Evolutionary conservation across 2,329 filamentous ascomycete genomes (phyloP), one percentile per base, ranked within the genome.

Genomic region (Orbilia blumenaviensis): DNA sequence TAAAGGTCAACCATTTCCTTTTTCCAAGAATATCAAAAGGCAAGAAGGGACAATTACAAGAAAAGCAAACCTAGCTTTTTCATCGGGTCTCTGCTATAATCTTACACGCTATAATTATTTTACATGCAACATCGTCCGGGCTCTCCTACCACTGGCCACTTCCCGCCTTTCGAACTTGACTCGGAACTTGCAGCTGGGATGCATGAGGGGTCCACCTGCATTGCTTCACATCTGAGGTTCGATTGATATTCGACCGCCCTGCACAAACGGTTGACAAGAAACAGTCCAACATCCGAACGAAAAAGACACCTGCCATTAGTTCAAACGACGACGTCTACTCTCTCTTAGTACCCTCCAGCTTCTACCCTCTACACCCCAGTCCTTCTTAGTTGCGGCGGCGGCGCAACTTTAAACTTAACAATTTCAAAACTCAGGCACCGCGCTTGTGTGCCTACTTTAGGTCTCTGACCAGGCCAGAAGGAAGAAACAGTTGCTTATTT

Each of bases 261-360:
- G 23, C 34, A 63, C n/a, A 23, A 50, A 63, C 44, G 7, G 38
- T 63, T 56, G 52, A 73, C 32, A 67, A 48, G 52, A 66, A 67
- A 67, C 62, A 64, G 61, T 61, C 69, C 69, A 74, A 74, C 69
- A 67, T 34, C 50, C 25, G 54, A 71, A 42, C 21, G 38, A 56
- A 62, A 54, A 61, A 56, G 52, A 41, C 32, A 41, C 62, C 34
- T 58, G 44, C 56, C 29, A 66, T n/a, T n/a, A n/a, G n/a, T n/a
- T n/a, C n/a, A n/a, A n/a, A n/a, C 48, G 52, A 62, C 52, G 62
- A 62, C 32, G 32, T 63, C 52, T 67, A 27, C n/a, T n/a, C n/a
- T 36, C 54, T 60, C 46, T 32, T 58, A 23, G 46, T 34, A 32
- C 34, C 34, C 52, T 32, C 23, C 32, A n/a, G n/a, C n/a, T n/a